These are phyloP conservation scores for Sabuloglossum arenarium DNA, from an alignment of 495 filamentous ascomycete species.

Conservation along the genomic window DNA sequence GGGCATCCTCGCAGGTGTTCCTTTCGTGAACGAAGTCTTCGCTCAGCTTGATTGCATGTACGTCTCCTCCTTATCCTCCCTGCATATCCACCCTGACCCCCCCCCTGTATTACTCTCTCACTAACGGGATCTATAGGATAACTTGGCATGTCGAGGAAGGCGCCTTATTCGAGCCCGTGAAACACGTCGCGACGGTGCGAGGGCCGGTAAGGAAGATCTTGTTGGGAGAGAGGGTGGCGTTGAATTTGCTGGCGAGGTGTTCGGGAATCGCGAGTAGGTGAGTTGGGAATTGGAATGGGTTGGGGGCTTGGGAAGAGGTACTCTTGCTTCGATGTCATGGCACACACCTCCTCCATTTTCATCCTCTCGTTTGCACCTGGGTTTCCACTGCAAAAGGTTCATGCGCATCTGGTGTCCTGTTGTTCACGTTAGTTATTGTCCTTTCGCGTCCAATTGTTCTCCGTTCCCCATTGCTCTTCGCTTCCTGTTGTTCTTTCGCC, in stretches of 20 bases:
- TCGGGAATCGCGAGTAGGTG: conserved; percentile 73
- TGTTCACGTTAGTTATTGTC: too few species aligned
- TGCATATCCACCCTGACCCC: too few species aligned
- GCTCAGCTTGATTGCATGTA: conserved; percentile 65
- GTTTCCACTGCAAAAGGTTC: too few species aligned
- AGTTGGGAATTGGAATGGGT: not conserved
- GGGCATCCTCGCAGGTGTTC: conserved; percentile 77
- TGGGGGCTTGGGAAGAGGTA: too few species aligned
- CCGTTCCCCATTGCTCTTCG: too few species aligned
- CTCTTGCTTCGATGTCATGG: too few species aligned
- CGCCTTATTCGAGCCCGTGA: conserved; percentile 31
- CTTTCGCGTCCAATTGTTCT: too few species aligned
- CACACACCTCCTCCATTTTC: too few species aligned
- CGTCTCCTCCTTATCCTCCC: conserved; percentile 12
- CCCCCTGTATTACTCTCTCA: not conserved
- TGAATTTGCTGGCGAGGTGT: conserved; percentile 81
- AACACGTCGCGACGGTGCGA: conserved; percentile 56
- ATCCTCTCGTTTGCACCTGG: too few species aligned
- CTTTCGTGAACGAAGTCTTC: conserved; percentile 93
- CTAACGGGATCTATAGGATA: conserved; percentile 25
- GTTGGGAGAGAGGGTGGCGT: conserved; percentile 77
- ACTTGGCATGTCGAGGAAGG: conserved; percentile 79
- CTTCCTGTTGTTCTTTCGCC: too few species aligned
- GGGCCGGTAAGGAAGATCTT: conserved; percentile 74
- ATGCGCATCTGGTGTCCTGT: too few species aligned